A percentile compares a stretch with the other conserved stretches of the same genome.
Conservation (phyloP, 768 basidiomycete genomes). For the Lentinus brumalis region DNA sequence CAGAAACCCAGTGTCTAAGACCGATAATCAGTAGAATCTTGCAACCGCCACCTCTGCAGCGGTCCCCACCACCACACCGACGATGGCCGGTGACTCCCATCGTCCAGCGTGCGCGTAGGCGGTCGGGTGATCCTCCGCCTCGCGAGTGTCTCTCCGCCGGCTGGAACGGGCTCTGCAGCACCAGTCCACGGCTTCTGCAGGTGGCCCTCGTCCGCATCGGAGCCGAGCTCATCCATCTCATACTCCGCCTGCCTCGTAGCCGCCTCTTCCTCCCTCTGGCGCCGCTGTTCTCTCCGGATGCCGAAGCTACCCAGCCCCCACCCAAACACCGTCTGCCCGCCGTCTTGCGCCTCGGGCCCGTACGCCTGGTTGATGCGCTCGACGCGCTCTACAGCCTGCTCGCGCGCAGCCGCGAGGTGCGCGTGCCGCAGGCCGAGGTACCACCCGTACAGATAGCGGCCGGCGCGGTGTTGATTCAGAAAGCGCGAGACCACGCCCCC, state of each 20-base stretch:
- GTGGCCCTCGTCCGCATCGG: constrained; percentile 13
- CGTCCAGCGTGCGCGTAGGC: background rate
- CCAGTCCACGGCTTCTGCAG: background rate
- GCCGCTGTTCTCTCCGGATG: constrained; percentile 40
- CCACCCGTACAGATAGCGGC: constrained; percentile 48
- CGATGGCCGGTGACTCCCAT: constrained; percentile 23
- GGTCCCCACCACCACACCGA: constrained; percentile 87
- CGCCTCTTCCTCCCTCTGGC: constrained; percentile 29
- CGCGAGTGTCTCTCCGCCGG: constrained; percentile 1
- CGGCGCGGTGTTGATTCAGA: constrained; percentile 13
- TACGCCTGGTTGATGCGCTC: constrained; percentile 68
- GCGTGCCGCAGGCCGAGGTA: constrained; percentile 66
- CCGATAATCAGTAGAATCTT: constrained; percentile 72
- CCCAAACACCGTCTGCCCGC: constrained; percentile 42
- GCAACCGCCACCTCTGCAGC: constrained; percentile 69
- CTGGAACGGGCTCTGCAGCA: background rate
- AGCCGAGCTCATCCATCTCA: constrained; percentile 16
- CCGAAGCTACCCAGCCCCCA: constrained; percentile 81
- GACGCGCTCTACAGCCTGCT: constrained; percentile 67
- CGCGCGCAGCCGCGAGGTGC: constrained; percentile 68
- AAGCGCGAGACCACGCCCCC: constrained; percentile 9
- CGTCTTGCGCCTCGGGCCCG: constrained; percentile 35
- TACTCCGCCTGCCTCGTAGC: constrained; percentile 22
- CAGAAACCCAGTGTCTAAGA: constrained; percentile 4
- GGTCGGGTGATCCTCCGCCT: background rate